Base-by-base conservation (phyloP, 495 filamentous ascomycete genomes). In the Aspergillus ellipticus region DNA sequence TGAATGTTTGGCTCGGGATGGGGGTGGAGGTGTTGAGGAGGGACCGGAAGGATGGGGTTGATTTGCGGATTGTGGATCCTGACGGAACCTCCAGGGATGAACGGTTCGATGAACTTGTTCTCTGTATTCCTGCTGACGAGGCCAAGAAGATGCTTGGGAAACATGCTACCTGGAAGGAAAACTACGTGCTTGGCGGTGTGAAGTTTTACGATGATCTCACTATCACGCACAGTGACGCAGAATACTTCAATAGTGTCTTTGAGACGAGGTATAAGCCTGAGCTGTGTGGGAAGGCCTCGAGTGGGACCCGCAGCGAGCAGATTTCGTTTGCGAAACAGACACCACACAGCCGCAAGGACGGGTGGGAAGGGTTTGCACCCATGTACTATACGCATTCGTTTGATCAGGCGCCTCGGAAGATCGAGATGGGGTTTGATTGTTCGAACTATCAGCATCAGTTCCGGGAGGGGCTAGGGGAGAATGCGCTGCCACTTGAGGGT, bases 381-480 rank as follows among this genome's bases (percentile, higher is more conserved):
- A 94, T 94, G 89, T 94, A 94, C 71, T 87, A 83, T 68, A 92
- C 84, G 55, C 87, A 90, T 51, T 81, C 77, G 13, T 90, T 90
- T 64, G 62, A 71, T 9, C 60, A 79, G 11, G 85, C 88, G 58
- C 79, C 77, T 10, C 74, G 76, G 11, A 88, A 89, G 59, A 85
- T 95, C 8, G 89, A 95, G 62, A 92, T 95, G 89, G 86, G 82
- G 57, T 95, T 93, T 68, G 88, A 93, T 67, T 89, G 87, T 70
- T 87, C 85, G 16, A 88, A 90, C 62, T 95, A 95, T 71, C 89
- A 95, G 64, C 78, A 86, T 56, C 89, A 95, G 68, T 91, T 95
- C 63, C 83, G 85, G 1, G 74, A 77, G 35, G 66, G 68, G 13
- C 29, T 74, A n/a, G 67, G 71, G 1, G 68, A 69, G 4, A 72